Evolutionary conservation across 2,329 filamentous ascomycete genomes (phyloP).

Genomic region (Ophiostoma ulmi): DNA sequence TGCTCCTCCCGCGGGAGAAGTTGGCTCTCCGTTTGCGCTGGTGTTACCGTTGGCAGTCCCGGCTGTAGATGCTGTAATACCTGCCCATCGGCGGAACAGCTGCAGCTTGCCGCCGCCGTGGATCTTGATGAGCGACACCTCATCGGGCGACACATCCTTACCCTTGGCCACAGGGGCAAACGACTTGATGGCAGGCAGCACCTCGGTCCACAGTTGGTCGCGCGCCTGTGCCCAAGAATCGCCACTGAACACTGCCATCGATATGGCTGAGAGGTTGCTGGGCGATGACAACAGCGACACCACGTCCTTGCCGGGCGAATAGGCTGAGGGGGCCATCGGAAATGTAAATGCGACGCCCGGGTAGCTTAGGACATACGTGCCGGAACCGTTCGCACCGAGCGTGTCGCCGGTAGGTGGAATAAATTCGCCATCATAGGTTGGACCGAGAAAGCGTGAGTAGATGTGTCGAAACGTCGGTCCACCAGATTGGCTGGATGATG

Average conservation of each 20-base stretch:
- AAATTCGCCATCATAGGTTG: constrained; percentile 91
- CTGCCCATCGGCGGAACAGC: constrained; percentile 64
- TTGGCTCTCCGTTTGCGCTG: not conserved
- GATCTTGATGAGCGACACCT: constrained; percentile 75
- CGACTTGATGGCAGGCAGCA: constrained; percentile 67
- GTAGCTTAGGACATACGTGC: constrained; percentile 87
- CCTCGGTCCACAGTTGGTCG: constrained; percentile 67
- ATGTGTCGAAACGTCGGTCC: constrained; percentile 83
- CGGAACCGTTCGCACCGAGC: constrained; percentile 50
- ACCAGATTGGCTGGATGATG: not conserved
- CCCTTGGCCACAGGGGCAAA: constrained; percentile 63
- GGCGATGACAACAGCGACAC: constrained; percentile 79
- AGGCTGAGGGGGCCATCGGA: constrained; percentile 66
- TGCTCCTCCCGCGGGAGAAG: not conserved
- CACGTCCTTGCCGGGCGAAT: constrained; percentile 72
- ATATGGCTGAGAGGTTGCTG: constrained; percentile 67
- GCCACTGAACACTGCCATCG: constrained; percentile 87
- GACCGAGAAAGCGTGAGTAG: constrained; percentile 88
- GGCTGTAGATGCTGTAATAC: not conserved
- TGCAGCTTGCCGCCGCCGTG: constrained; percentile 75
- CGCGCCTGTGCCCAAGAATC: constrained; percentile 85
- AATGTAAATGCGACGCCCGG: constrained; percentile 93
- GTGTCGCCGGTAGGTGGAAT: constrained; percentile 51
- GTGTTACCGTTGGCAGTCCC: not conserved
- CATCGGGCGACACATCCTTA: constrained; percentile 78